Evolutionary conservation across 768 basidiomycete species (phyloP).

Genomic region (Termitomyces sp.): DNA sequence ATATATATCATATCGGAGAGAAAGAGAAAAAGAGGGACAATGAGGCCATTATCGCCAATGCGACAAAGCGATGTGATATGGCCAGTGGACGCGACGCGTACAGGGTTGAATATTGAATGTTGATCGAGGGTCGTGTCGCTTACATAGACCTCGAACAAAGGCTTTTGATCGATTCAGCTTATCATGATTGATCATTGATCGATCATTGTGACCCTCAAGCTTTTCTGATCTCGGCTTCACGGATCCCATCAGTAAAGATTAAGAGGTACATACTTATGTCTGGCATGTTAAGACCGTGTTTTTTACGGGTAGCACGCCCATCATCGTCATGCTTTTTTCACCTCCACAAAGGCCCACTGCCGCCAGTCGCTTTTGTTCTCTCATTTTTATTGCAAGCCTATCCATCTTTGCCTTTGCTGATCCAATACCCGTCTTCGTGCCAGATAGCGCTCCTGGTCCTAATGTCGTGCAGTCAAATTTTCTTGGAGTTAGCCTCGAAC

Average conservation of each 20-base stretch:
- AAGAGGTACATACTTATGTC: background rate
- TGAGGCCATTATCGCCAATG: no score
- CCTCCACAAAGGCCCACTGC: background rate
- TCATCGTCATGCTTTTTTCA: constrained; percentile 2
- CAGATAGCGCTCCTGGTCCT: constrained; percentile 25
- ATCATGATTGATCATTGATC: constrained; percentile 8
- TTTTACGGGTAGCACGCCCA: background rate
- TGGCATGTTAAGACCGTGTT: background rate
- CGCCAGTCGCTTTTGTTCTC: constrained; percentile 11
- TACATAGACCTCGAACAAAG: no score
- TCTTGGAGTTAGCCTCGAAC: constrained; percentile 59
- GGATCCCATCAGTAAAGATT: background rate
- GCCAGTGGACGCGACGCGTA: no score
- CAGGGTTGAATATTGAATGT: no score
- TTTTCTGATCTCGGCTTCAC: background rate
- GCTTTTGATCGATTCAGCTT: no score
- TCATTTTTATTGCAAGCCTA: constrained; percentile 4
- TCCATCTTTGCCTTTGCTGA: constrained; percentile 17
- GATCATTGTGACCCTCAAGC: background rate
- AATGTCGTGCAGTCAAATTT: constrained; percentile 48
- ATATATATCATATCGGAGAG: no score
- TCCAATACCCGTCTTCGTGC: constrained; percentile 23
- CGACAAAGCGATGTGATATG: no score
- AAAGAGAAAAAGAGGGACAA: no score
- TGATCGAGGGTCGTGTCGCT: no score